A percentile compares a stretch with the other conserved stretches of the same genome.
phyloP scores from a whole-genome alignment of 768 basidiomycete genomes.

The Cubamyces sp. region DNA sequence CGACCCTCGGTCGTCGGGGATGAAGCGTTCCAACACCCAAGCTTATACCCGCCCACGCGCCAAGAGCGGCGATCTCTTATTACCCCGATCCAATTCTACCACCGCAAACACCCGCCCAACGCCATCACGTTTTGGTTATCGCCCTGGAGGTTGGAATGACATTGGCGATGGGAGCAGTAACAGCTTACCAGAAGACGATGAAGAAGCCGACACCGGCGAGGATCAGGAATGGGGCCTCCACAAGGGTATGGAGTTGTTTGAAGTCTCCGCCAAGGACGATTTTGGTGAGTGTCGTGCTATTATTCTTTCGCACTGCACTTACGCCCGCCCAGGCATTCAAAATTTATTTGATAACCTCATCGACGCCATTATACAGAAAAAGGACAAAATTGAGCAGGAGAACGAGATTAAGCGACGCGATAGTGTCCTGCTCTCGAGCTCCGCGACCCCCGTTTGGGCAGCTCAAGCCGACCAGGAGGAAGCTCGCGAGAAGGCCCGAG shows the following conservation, averaged over 20 bases:
- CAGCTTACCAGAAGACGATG: slow-evolving; percentile 63
- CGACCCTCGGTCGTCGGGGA: slow-evolving; percentile 51
- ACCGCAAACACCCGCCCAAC: slow-evolving; percentile 24
- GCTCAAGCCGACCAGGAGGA: slow-evolving; percentile 83
- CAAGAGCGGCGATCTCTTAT: slow-evolving; percentile 46
- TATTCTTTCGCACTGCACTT: not conserved
- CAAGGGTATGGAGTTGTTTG: slow-evolving; percentile 86
- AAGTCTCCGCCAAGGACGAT: slow-evolving; percentile 92
- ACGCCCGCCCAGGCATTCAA: slow-evolving; percentile 64
- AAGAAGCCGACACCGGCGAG: slow-evolving; percentile 50
- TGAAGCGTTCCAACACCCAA: slow-evolving; percentile 39
- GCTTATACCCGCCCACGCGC: slow-evolving; percentile 45
- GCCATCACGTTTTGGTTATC: slow-evolving; percentile 54
- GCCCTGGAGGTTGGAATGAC: slow-evolving; percentile 58
- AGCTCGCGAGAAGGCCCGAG: slow-evolving; percentile 56
- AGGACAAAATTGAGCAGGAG: slow-evolving; percentile 80
- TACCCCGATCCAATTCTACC: slow-evolving; percentile 29
- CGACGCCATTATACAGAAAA: slow-evolving; percentile 74
- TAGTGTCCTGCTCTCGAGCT: slow-evolving; percentile 75
- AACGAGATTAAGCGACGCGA: slow-evolving; percentile 81
- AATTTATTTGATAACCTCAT: slow-evolving; percentile 81
- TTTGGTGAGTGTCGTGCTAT: slow-evolving; percentile 54
- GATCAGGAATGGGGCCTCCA: slow-evolving; percentile 76
- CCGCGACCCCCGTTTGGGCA: slow-evolving; percentile 71
- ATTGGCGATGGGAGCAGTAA: slow-evolving; percentile 64